Evolutionary conservation across 192 early-diverging fungal genomes (phyloP).

Genomic region (Entomortierella parvispora): DNA sequence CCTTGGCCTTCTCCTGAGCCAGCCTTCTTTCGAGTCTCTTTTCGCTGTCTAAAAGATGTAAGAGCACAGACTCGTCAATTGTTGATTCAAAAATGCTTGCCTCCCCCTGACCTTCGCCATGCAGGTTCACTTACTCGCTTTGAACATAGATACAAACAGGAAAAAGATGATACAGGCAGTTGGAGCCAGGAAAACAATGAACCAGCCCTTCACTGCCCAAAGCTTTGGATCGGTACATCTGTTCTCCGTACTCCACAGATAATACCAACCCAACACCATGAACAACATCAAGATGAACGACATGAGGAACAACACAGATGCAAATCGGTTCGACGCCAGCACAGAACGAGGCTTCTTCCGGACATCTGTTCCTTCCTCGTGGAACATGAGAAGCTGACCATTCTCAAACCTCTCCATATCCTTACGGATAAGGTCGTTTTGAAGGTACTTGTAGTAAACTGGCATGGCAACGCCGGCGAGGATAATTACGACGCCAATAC

Average conservation of each 20-base stretch:
- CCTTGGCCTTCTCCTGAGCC: no score
- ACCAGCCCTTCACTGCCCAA: slow-evolving; percentile 31
- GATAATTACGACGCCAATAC: slow-evolving; percentile 10
- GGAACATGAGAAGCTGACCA: not conserved
- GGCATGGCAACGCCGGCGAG: slow-evolving; percentile 13
- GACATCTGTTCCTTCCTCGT: no score
- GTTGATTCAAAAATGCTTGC: no score
- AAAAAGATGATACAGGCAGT: slow-evolving; percentile 1
- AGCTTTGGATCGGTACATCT: slow-evolving; percentile 3
- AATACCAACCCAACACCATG: slow-evolving; percentile 20
- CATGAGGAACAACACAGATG: not conserved
- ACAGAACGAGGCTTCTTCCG: slow-evolving; percentile 4
- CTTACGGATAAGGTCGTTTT: slow-evolving; percentile 10
- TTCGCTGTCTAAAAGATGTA: no score
- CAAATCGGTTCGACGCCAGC: slow-evolving; percentile 14
- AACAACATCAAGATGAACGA: slow-evolving; percentile 1
- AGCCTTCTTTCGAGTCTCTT: no score
- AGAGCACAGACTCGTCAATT: no score
- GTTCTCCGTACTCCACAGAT: slow-evolving; percentile 21
- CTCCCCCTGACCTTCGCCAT: no score
- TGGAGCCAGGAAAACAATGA: slow-evolving; percentile 12
- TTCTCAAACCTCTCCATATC: not conserved
- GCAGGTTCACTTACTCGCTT: not conserved
- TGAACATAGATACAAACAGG: slow-evolving; percentile 12
- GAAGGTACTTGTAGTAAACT: slow-evolving; percentile 20